phyloP scores from a whole-genome alignment of 164 flowering plant species.

The Tetrastigma voinierianum region DNA sequence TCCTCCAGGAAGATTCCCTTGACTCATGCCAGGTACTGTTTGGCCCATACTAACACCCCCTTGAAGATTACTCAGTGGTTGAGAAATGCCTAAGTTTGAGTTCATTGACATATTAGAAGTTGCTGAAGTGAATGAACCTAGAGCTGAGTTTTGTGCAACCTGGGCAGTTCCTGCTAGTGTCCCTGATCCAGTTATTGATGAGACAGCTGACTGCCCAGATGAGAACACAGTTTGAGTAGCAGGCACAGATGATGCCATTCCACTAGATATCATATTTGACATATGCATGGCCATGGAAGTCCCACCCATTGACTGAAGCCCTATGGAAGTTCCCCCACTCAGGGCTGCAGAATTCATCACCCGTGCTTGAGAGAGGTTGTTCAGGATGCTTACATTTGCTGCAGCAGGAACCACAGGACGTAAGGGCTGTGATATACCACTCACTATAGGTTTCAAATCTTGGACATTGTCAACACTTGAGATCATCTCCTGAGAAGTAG shows the following conservation, averaged over 20 bases:
- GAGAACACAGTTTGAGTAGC: conserved; percentile 64
- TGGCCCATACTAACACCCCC: conserved; percentile 65
- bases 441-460: conserved; percentile 72
- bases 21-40: conserved; percentile 56
- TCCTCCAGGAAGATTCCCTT: conserved; percentile 62
- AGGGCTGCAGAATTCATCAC: conserved; percentile 64
- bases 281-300: conserved; percentile 75
- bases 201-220: conserved; percentile 56
- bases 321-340: conserved; percentile 64
- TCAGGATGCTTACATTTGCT: conserved; percentile 82
- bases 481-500: conserved; percentile 69
- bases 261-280: conserved; percentile 92
- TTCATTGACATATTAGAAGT: conserved; percentile 57
- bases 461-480: conserved; percentile 49
- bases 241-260: conserved; percentile 74
- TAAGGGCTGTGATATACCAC: conserved; percentile 45
- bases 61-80: conserved; percentile 62
- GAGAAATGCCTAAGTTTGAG: conserved; percentile 62
- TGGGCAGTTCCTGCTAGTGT: conserved; percentile 53
- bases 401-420: conserved; percentile 67
- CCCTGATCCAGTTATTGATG: conserved; percentile 60
- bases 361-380: conserved; percentile 80
- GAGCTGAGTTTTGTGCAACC: conserved; percentile 54
- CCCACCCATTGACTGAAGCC: conserved; percentile 65
- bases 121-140: conserved; percentile 54